A percentile compares a stretch with the other conserved stretches of the same genome.
Evolutionary conservation across 1,284 basidiomycete genomes (phyloP).

Genomic region (Phellopilus nigrolimitatus): DNA sequence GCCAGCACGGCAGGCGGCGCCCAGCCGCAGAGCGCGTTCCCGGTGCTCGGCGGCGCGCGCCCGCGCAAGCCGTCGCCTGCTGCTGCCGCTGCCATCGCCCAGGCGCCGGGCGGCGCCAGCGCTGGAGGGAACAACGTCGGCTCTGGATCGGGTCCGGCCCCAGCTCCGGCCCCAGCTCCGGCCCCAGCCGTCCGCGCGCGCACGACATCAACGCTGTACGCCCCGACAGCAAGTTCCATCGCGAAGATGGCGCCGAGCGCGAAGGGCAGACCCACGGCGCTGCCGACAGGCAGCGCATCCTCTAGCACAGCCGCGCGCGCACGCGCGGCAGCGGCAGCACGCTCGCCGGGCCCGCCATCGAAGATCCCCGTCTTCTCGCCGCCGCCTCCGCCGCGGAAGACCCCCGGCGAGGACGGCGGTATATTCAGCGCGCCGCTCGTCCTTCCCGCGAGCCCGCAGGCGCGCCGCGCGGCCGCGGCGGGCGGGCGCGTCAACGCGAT

Average conservation of each 20-base stretch:
- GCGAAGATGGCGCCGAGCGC: constrained; percentile 44
- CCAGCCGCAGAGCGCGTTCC: constrained; percentile 26
- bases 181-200: constrained; percentile 24
- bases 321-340: constrained; percentile 1
- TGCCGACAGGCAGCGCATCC: constrained; percentile 22
- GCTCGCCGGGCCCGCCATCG: constrained; percentile 17
- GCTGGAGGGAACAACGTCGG: no score
- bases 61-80: constrained; percentile 27
- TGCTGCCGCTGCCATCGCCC: no score
- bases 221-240: constrained; percentile 73
- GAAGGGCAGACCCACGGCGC: constrained; percentile 12
- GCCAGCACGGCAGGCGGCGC: background rate
- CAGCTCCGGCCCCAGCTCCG: no score
- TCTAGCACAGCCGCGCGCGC: no score
- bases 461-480: constrained; percentile 1
- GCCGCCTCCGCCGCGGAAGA: constrained; percentile 3
- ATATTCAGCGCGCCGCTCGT: constrained; percentile 18
- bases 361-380: constrained; percentile 18
- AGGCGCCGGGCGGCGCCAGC: no score
- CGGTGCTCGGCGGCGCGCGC: constrained; percentile 22
- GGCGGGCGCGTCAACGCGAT: constrained; percentile 16
- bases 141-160: no score
- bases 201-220: constrained; percentile 52
- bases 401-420: background rate
- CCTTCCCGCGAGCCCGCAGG: constrained; percentile 10